A percentile compares a stretch with the other conserved stretches of the same genome.
Evolutionary conservation across 257 asterid species (phyloP).

Genomic region (Cynanchum wilfordii): DNA sequence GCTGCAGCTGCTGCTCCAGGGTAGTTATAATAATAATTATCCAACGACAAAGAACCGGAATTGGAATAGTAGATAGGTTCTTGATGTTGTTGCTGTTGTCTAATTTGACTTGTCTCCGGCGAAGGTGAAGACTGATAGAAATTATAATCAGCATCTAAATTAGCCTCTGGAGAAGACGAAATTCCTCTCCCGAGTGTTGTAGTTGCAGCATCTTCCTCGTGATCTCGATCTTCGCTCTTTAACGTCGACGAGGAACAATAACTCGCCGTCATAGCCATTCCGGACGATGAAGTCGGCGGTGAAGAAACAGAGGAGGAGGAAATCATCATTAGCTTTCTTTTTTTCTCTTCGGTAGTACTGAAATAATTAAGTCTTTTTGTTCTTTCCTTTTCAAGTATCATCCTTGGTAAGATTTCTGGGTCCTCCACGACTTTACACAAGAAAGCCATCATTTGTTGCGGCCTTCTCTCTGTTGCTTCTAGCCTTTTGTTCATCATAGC

Average conservation of each 20-base stretch:
- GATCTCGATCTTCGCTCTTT: conserved; percentile 50
- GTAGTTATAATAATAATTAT: conserved; percentile 12
- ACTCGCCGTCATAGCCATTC: conserved; percentile 17
- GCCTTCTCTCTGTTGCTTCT: conserved; percentile 84
- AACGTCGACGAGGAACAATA: conserved; percentile 36
- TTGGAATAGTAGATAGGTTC: conserved; percentile 4
- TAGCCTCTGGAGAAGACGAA: conserved; percentile 39
- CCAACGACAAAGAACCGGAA: conserved; percentile 19
- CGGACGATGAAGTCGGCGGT: conserved; percentile 35
- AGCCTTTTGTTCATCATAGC: conserved; percentile 65
- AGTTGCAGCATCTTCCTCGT: conserved; percentile 7
- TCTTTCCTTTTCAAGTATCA: conserved; percentile 52
- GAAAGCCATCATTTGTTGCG: conserved; percentile 84
- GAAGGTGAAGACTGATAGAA: conserved; percentile 32
- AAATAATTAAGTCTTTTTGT: conserved; percentile 12
- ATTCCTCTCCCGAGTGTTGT: conserved; percentile 8
- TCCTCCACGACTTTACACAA: conserved; percentile 62
- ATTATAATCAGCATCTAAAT: conserved; percentile 20
- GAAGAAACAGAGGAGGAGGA: conserved; percentile 33
- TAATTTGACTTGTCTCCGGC: conserved; percentile 19
- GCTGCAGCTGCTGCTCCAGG: not conserved
- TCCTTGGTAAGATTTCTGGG: conserved; percentile 56
- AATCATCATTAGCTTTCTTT: conserved; percentile 28
- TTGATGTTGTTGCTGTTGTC: not conserved
- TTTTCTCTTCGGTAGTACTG: conserved; percentile 34